Evolutionary conservation across 352 stramenopile genomes (phyloP).

Genomic region (Pilasporangium apinafurcum): DNA sequence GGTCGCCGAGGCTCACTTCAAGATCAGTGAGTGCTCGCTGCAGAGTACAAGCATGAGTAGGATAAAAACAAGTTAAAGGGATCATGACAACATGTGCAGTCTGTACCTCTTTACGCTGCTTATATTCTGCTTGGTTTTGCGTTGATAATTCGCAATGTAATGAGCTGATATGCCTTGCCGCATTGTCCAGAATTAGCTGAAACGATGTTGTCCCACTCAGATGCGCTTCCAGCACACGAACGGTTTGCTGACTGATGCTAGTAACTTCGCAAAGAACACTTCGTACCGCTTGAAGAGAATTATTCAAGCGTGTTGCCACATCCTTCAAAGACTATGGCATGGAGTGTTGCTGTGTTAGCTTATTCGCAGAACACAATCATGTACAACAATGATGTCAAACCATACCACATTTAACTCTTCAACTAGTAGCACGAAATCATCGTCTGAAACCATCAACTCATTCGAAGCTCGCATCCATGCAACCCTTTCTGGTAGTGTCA

Average conservation of each 20-base stretch:
- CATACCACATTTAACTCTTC: slow-evolving; percentile 11
- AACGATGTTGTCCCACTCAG: slow-evolving; percentile 10
- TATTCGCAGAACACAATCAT: too few species aligned
- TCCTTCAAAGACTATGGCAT: too few species aligned
- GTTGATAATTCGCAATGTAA: too few species aligned
- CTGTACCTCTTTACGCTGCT: slow-evolving; percentile 2
- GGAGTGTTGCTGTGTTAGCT: too few species aligned
- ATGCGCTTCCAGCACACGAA: slow-evolving; percentile 17
- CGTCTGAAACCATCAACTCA: slow-evolving; percentile 15
- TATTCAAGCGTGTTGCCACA: too few species aligned
- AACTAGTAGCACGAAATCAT: slow-evolving; percentile 9
- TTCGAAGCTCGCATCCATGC: slow-evolving; percentile 27
- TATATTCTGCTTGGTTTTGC: too few species aligned
- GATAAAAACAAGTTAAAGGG: background rate
- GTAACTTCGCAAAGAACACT: slow-evolving; percentile 12
- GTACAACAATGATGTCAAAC: too few species aligned
- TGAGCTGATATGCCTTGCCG: too few species aligned
- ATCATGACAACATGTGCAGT: background rate
- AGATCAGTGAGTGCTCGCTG: slow-evolving; percentile 34
- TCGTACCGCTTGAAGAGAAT: slow-evolving; percentile 18
- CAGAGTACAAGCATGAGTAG: background rate
- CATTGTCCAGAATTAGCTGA: slow-evolving; percentile 19
- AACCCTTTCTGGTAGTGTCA: slow-evolving; percentile 16
- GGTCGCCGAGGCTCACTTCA: slow-evolving; percentile 32
- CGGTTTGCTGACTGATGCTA: slow-evolving; percentile 6